Conservation (phyloP, 805 yeast genomes). For the Candida manassasensis region DNA sequence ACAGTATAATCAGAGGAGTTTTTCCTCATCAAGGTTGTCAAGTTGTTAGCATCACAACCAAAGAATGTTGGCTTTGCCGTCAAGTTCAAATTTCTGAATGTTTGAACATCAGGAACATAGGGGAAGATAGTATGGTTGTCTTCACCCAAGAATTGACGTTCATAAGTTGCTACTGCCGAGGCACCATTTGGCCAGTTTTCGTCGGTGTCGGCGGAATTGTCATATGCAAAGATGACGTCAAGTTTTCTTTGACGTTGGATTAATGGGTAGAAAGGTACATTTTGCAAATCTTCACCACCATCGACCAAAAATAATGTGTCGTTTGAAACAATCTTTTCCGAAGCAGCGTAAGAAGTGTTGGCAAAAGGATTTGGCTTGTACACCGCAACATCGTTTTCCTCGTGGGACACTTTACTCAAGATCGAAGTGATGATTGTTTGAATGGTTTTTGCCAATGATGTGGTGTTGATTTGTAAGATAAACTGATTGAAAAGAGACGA, state of each 20-base stretch:
- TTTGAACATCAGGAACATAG: conserved; percentile 63
- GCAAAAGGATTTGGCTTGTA: conserved; percentile 40
- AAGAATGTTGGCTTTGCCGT: conserved; percentile 72
- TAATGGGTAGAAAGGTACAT: conserved; percentile 38
- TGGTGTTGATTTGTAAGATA: conserved; percentile 17
- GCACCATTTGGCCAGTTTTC: conserved; percentile 42
- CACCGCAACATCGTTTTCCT: conserved; percentile 33
- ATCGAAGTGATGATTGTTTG: conserved; percentile 21
- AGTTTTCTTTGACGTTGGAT: conserved; percentile 31
- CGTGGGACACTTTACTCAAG: conserved; percentile 19
- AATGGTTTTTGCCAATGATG: conserved; percentile 16
- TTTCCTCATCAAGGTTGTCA: conserved; percentile 45
- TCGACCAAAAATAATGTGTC: conserved; percentile 35
- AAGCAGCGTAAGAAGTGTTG: conserved; percentile 16
- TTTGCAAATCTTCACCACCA: conserved; percentile 42
- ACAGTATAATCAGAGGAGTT: conserved; percentile 17
- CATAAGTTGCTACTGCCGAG: conserved; percentile 30
- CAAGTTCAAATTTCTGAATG: conserved; percentile 58
- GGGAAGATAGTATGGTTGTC: conserved; percentile 70
- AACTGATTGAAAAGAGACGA: conserved; percentile 35
- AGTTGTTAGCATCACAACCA: conserved; percentile 68
- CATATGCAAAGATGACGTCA: conserved; percentile 41
- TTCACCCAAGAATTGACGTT: conserved; percentile 33
- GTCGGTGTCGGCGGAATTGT: conserved; percentile 37
- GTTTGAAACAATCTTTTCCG: conserved; percentile 16